Evolutionary conservation across 768 basidiomycete genomes (phyloP).

Genomic region (Xerocomus brunneocitrinus): DNA sequence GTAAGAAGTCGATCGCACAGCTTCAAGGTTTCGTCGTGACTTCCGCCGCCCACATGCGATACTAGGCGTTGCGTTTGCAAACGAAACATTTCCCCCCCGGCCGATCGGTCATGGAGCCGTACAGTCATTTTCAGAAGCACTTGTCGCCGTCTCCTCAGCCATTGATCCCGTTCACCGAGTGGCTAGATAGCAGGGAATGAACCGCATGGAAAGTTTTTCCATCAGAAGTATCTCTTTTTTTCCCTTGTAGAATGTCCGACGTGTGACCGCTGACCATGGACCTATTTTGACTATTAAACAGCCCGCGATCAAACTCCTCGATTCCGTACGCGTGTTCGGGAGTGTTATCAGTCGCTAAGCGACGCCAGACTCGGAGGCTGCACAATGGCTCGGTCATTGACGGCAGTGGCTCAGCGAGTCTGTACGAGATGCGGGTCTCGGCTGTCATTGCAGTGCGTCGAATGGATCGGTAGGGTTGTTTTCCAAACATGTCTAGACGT

Average conservation of each 20-base stretch:
- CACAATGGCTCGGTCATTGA: too few relatives aligned
- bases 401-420: too few relatives aligned
- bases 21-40: too few relatives aligned
- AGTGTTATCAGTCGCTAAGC: too few relatives aligned
- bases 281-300: slow-evolving; percentile 2
- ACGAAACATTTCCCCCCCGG: neutral
- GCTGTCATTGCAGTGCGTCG: neutral
- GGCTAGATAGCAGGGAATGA: slow-evolving; percentile 11
- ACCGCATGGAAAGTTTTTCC: neutral
- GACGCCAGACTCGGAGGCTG: too few relatives aligned
- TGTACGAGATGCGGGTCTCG: too few relatives aligned
- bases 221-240: slow-evolving; percentile 15
- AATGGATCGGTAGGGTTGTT: too few relatives aligned
- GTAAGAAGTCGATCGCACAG: too few relatives aligned
- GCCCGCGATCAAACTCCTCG: slow-evolving; percentile 34
- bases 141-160: slow-evolving; percentile 17
- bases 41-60: neutral
- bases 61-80: neutral
- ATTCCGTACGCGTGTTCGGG: slow-evolving; percentile 24
- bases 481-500: neutral
- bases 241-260: slow-evolving; percentile 23
- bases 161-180: slow-evolving; percentile 31
- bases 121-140: slow-evolving; percentile 13
- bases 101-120: slow-evolving; percentile 27
- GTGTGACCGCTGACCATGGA: slow-evolving; percentile 23